phyloP scores from a whole-genome alignment of 345 rosid genomes.

The Rubroshorea leprosula region DNA sequence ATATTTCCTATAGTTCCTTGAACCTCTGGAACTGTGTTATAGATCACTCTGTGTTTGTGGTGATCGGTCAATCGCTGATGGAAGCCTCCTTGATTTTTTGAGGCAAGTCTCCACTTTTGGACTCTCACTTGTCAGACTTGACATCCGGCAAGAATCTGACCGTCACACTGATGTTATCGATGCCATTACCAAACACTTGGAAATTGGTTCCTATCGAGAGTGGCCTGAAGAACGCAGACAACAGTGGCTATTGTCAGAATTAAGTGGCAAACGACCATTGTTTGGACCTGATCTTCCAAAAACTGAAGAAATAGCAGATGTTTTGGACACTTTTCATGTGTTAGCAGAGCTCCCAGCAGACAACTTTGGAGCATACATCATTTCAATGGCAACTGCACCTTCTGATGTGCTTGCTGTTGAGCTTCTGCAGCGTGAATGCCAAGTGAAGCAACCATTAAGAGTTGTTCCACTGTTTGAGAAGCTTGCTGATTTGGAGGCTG shows the following conservation, averaged over 20 bases:
- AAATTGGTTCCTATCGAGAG: conserved; percentile 74
- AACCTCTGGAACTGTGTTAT: conserved; percentile 95
- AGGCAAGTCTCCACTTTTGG: conserved; percentile 98
- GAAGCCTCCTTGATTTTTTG: conserved; percentile 96
- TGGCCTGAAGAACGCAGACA: conserved; percentile 86
- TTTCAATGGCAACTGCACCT: conserved; percentile 97
- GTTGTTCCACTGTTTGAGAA: conserved; percentile 99
- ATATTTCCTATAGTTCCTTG: conserved; percentile 62
- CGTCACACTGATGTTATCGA: conserved; percentile 94
- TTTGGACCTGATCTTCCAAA: conserved; percentile 93
- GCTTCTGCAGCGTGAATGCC: conserved; percentile 95
- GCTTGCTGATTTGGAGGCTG: conserved; percentile 94
- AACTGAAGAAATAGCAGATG: conserved; percentile 91
- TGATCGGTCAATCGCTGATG: conserved; percentile 93
- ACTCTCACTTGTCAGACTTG: conserved; percentile 88
- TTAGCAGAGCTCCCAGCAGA: conserved; percentile 85
- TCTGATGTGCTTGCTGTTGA: conserved; percentile 97
- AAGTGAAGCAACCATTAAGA: conserved; percentile 76
- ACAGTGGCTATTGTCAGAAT: conserved; percentile 92
- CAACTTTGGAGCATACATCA: conserved; percentile 88
- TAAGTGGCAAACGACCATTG: conserved; percentile 83
- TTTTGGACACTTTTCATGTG: conserved; percentile 76
- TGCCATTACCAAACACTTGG: conserved; percentile 86
- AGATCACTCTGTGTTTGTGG: conserved; percentile 88
- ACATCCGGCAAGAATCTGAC: conserved; percentile 94